Evolutionary conservation across 2,329 filamentous ascomycete species (phyloP).

Genomic region (Fusarium phyllophilum): DNA sequence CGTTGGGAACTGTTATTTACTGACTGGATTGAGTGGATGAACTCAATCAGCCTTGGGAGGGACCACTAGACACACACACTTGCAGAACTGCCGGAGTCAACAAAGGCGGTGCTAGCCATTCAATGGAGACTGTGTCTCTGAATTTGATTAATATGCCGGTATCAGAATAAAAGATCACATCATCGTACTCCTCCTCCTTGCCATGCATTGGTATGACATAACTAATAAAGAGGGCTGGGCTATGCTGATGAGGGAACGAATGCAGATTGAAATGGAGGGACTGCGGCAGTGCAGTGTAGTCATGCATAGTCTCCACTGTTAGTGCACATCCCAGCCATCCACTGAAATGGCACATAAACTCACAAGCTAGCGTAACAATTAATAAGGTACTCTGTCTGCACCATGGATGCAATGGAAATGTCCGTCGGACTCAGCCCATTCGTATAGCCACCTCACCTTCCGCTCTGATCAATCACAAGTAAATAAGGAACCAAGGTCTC

Average conservation of each 20-base stretch:
- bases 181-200: background rate
- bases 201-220: conserved; percentile 16
- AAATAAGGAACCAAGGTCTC: background rate
- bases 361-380: conserved; percentile 11
- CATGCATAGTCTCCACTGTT: conserved; percentile 22
- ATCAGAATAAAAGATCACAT: background rate
- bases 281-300: conserved; percentile 28
- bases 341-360: background rate
- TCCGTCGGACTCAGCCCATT: conserved; percentile 30
- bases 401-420: conserved; percentile 9
- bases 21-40: conserved; percentile 10
- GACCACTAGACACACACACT: conserved; percentile 1
- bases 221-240: background rate
- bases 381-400: conserved; percentile 1
- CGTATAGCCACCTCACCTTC: conserved; percentile 26
- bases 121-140: conserved; percentile 5
- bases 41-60: conserved; percentile 36
- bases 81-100: conserved; percentile 23
- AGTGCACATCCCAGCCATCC: background rate
- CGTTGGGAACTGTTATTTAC: background rate
- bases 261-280: background rate
- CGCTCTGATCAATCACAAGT: background rate
- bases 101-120: background rate
- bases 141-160: background rate
- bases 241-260: conserved; percentile 16